phyloP scores from a whole-genome alignment of 1,139 yeast genomes.

The Taphrina pruni region DNA sequence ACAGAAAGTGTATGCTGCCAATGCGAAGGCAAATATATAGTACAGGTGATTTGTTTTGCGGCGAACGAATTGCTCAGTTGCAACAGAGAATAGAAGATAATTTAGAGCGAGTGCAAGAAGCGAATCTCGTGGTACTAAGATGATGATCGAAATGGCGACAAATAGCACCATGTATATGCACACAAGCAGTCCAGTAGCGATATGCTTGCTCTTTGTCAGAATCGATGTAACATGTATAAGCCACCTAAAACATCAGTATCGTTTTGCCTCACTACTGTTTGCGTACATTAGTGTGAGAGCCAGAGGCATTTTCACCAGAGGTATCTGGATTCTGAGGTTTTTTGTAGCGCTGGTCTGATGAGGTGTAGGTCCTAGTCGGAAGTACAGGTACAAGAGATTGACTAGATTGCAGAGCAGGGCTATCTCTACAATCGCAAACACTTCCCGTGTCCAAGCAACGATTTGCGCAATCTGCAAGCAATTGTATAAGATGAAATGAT shows the following conservation, averaged over 20 bases:
- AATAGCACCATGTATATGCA: not conserved
- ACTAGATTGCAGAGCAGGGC: constrained; percentile 13
- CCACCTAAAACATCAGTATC: constrained; percentile 12
- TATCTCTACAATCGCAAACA: constrained; percentile 10
- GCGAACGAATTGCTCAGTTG: constrained; percentile 27
- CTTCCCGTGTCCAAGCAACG: constrained; percentile 21
- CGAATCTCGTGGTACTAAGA: constrained; percentile 14
- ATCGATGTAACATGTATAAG: constrained; percentile 18
- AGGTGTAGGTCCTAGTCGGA: constrained; percentile 30
- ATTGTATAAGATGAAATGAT: constrained; percentile 25
- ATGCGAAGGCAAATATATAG: constrained; percentile 18
- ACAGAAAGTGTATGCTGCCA: constrained; percentile 14
- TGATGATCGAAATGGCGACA: constrained; percentile 3
- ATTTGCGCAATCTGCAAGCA: constrained; percentile 24
- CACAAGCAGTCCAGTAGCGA: not conserved
- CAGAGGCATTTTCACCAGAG: constrained; percentile 33
- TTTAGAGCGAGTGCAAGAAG: constrained; percentile 22
- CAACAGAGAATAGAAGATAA: constrained; percentile 29
- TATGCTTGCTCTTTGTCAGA: not conserved
- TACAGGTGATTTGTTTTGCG: not conserved
- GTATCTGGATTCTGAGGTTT: constrained; percentile 27
- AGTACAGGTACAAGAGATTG: constrained; percentile 1
- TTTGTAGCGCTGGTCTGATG: constrained; percentile 17
- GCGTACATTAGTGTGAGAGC: constrained; percentile 18
- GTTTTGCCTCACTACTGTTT: not conserved